A percentile compares a stretch with the other conserved stretches of the same genome.
Evolutionary conservation across 345 rosid species (phyloP).

Genomic region (Abelmoschus esculentus): DNA sequence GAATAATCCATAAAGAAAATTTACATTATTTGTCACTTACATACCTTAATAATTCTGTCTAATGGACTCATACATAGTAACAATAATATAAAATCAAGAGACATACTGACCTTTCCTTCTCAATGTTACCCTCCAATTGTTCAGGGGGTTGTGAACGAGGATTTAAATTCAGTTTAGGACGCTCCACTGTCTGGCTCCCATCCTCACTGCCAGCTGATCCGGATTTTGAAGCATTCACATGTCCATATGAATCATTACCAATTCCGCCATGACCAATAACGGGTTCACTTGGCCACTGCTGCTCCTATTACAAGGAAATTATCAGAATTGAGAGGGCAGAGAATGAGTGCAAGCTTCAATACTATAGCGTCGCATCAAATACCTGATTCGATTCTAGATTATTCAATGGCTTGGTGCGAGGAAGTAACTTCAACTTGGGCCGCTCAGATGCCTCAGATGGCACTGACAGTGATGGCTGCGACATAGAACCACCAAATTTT

Average conservation of each 20-base stretch:
- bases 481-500: slow-evolving; percentile 29
- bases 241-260: slow-evolving; percentile 25
- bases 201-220: slow-evolving; percentile 14
- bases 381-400: slow-evolving; percentile 47
- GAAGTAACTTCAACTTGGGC: slow-evolving; percentile 62
- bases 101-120: slow-evolving; percentile 49
- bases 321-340: slow-evolving; percentile 11
- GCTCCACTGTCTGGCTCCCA: slow-evolving; percentile 25
- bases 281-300: slow-evolving; percentile 20
- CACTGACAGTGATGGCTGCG: slow-evolving; percentile 25
- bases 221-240: slow-evolving; percentile 27
- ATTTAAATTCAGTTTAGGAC: slow-evolving; percentile 58
- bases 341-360: slow-evolving; percentile 2
- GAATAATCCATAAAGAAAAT: too few species aligned
- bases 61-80: not conserved
- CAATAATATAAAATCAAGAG: not conserved
- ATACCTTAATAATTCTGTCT: not conserved
- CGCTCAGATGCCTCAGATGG: slow-evolving; percentile 44
- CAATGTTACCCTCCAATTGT: slow-evolving; percentile 16
- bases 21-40: not conserved
- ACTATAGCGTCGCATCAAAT: not conserved
- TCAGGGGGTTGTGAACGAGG: slow-evolving; percentile 50
- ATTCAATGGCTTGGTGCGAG: slow-evolving; percentile 57
- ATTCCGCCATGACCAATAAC: slow-evolving; percentile 22
- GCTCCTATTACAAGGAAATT: slow-evolving; percentile 25